Base-by-base conservation (phyloP, 495 filamentous ascomycete genomes). In the Penicillium verhagenii region DNA sequence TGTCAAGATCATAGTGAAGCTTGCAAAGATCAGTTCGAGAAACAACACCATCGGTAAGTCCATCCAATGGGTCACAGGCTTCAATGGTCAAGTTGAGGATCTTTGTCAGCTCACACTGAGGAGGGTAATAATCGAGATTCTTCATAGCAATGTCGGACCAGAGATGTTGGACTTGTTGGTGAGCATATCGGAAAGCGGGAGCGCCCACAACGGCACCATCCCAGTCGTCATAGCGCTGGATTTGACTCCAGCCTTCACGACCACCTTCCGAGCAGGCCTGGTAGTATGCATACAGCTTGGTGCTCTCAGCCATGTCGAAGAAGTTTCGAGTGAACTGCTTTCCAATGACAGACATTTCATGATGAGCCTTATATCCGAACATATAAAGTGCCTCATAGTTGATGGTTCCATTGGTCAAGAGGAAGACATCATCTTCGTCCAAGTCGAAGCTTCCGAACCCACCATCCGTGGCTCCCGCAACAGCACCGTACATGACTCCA, bases 201-300 rank as follows among this genome's bases (percentile, higher is more conserved):
- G 80, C 77, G 4, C 74, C 78, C 23, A 69, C 68, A 5, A 69
- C 63, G 6, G 66, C 70, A 10, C 79, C 80, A 49, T 82, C 80
- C 23, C 64, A 80, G 10, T 72, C 66, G 0, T 58, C 66, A 51
- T 64, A 82, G 6, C 75, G 72, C 54, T 83, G 78, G 19, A 79
- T 66, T 53, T 81, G 76, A 37, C 71, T 51, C 38, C 37, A 54
- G 1, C 76, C 78, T 46, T 79, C 72, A 4, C 76, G 62, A 7
- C 78, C 78, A 7, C 78, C 78, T 20, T 79, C 76, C 2, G 72
- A 76, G 60, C 78, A 81, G 1, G 75, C 76, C 40, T 79, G 71
- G 52, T 69, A 81, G 51, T 79, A 81, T 3, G 73, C 60, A 57
- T 78, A 81, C 1, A 78, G 45, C 59, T 78, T 79, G 0, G 60